Evolutionary conservation across 805 yeast genomes (phyloP).

Genomic region (Candida multigemmis): DNA sequence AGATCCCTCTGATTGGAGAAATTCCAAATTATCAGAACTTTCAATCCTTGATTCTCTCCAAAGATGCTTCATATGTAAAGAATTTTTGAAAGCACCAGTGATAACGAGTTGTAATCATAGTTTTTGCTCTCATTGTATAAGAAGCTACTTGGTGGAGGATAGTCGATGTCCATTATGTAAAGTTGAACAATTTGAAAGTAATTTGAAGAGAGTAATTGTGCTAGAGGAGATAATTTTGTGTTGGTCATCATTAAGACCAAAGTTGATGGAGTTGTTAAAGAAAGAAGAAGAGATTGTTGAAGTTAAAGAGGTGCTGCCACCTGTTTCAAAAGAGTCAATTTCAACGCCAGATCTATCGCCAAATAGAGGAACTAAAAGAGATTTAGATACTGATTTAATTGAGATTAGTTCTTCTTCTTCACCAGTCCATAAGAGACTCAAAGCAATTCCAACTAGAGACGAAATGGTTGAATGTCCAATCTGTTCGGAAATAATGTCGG

Average conservation of each 20-base stretch:
- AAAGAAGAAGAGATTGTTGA: conserved; percentile 1
- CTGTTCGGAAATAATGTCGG: conserved; percentile 47
- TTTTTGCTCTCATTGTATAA: conserved; percentile 80
- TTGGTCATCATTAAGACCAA: conserved; percentile 34
- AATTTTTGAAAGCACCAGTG: conserved; percentile 70
- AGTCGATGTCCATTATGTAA: conserved; percentile 74
- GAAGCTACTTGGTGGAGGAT: conserved; percentile 54
- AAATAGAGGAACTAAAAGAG: not conserved
- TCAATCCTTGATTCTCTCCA: conserved; percentile 59
- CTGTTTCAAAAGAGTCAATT: no score
- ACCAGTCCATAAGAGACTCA: not conserved
- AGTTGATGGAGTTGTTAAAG: conserved; percentile 21
- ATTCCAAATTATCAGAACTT: conserved; percentile 46
- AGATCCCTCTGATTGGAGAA: conserved; percentile 68
- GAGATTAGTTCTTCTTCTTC: no score
- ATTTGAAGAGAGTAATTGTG: conserved; percentile 53
- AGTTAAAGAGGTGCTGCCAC: no score
- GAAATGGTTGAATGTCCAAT: conserved; percentile 56
- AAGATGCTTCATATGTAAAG: conserved; percentile 85
- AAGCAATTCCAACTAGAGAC: conserved; percentile 6
- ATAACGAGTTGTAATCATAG: conserved; percentile 81
- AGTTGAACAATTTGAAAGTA: conserved; percentile 59
- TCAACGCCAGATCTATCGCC: not conserved
- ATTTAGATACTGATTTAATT: not conserved
- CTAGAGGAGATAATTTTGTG: conserved; percentile 64